These are phyloP conservation scores for Ceratobasidium sp. DNA, from an alignment of 1,284 basidiomycete species.

Conservation along the genomic window DNA sequence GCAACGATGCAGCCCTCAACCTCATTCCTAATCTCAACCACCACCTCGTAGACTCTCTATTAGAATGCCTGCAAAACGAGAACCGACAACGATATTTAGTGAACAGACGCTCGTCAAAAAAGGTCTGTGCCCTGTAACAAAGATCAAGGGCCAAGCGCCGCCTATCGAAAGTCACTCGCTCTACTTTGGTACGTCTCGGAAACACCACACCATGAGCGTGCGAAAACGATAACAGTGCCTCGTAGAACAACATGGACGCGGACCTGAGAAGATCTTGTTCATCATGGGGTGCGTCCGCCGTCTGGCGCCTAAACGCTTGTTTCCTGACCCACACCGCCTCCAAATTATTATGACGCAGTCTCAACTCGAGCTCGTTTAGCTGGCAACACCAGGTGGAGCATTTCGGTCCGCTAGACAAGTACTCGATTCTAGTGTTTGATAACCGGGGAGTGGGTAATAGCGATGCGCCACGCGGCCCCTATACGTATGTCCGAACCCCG, in stretches of 20 bases:
- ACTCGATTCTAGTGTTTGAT: constrained; percentile 84
- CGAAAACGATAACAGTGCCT: not conserved
- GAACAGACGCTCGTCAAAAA: constrained; percentile 71
- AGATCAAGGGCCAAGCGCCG: constrained; percentile 64
- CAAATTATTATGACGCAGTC: constrained; percentile 53
- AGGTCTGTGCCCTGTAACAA: constrained; percentile 79
- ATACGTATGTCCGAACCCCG: constrained; percentile 61
- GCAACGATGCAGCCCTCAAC: not conserved
- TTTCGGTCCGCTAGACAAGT: constrained; percentile 64
- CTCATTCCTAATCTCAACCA: not conserved
- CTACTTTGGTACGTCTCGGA: constrained; percentile 64
- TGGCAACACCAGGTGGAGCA: constrained; percentile 64
- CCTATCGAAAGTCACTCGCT: constrained; percentile 75
- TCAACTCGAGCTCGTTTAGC: constrained; percentile 73
- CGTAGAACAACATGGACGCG: constrained; percentile 74
- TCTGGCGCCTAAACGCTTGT: constrained; percentile 7
- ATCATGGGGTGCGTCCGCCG: constrained; percentile 71
- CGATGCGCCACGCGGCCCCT: constrained; percentile 77
- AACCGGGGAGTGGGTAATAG: constrained; percentile 90
- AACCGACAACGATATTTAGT: constrained; percentile 64
- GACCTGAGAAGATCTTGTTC: constrained; percentile 73
- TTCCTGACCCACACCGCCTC: not conserved
- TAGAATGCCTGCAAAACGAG: not conserved
- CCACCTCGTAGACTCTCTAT: not conserved
- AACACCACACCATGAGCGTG: not conserved